Base-by-base conservation (phyloP, 805 yeast genomes). In the Lachancea kluyveri region DNA sequence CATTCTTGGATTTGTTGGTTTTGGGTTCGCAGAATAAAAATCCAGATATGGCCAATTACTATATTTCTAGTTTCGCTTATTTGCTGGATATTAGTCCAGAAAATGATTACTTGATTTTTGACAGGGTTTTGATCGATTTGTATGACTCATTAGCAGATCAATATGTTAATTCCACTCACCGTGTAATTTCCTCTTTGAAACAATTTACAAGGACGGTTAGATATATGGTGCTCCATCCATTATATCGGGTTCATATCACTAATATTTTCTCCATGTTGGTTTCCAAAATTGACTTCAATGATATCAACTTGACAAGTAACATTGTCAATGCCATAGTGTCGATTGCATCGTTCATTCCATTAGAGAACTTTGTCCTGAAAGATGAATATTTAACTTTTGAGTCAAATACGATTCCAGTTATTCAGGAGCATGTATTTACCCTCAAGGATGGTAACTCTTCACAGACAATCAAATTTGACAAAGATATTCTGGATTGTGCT, bases 221-320 rank as follows among this genome's bases (percentile, higher is more conserved):
- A 33, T 77, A 70, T 39, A 73, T 92, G 67, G 77, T 81, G 0
- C 51, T 61, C 5, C 65, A 72, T 2, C 79, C 79, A 1, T 56
- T 75, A 2, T 85, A 71, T 50, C 64, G 95, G 26, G 76, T 84
- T 8, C 98, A 92, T 48, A 61, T 86, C 8, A 74, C 94, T 0
- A 72, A 94, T 33, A 62, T 92, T 10, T 52, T 88, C 23, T 72
- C 77, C 17, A 66, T 85, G 54, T 62, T 79, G 2, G 54, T 87
- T 6, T 83, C 87, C 0, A 95, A 92, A 18, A 76, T 92, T 17
- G 97, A 92, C 52, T 73, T 88, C 1, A 92, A 88, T 52, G 98
- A 92, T 55, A 67, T 86, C 29, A 67, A 65, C 9, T 74, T 88
- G 50, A 79, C 95, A 0, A 65, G 77, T 10, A 69, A 74, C 31